Percentiles rank a stretch among this genome's conserved stretches.
phyloP scores from a whole-genome alignment of 192 early-diverging fungal genomes.

The Kappamyces sp. region DNA sequence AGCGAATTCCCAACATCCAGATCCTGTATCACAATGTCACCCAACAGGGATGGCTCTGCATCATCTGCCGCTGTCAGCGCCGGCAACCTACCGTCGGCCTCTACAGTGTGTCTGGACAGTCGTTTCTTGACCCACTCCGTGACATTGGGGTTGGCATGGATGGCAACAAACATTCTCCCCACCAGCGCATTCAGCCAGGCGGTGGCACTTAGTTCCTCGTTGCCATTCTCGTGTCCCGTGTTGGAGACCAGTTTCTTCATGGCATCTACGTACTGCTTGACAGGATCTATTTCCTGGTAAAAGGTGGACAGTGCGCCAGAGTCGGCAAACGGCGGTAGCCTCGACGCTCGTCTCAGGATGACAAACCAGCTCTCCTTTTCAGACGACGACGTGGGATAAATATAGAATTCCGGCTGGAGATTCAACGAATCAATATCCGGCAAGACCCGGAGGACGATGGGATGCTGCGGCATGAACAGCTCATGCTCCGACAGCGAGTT shows the following conservation, averaged over 20 bases:
- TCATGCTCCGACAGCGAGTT: conserved; percentile 26
- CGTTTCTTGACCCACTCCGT: conserved; percentile 36
- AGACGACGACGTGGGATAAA: conserved; percentile 34
- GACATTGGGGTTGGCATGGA: conserved; percentile 36
- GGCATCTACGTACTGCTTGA: conserved; percentile 25
- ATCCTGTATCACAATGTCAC: conserved; percentile 70
- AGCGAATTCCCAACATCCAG: conserved; percentile 71
- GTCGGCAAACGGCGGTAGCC: conserved; percentile 31
- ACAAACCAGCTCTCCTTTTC: conserved; percentile 93
- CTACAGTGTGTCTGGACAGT: conserved; percentile 20
- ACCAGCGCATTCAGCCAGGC: conserved; percentile 85
- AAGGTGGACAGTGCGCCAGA: conserved; percentile 23
- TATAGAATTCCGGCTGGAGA: conserved; percentile 14
- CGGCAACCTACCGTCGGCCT: conserved; percentile 32
- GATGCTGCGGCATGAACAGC: conserved; percentile 34
- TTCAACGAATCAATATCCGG: background rate
- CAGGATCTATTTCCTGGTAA: conserved; percentile 29
- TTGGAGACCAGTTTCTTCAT: conserved; percentile 34
- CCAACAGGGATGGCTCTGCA: conserved; percentile 64
- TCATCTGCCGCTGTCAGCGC: conserved; percentile 39
- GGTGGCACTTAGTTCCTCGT: conserved; percentile 34
- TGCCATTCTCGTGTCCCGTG: conserved; percentile 16
- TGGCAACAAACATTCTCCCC: conserved; percentile 71
- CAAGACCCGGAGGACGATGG: conserved; percentile 19
- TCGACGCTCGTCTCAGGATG: conserved; percentile 65